phyloP scores from a whole-genome alignment of 2,329 filamentous ascomycete genomes.

The Neofusicoccum kwambonambiense region DNA sequence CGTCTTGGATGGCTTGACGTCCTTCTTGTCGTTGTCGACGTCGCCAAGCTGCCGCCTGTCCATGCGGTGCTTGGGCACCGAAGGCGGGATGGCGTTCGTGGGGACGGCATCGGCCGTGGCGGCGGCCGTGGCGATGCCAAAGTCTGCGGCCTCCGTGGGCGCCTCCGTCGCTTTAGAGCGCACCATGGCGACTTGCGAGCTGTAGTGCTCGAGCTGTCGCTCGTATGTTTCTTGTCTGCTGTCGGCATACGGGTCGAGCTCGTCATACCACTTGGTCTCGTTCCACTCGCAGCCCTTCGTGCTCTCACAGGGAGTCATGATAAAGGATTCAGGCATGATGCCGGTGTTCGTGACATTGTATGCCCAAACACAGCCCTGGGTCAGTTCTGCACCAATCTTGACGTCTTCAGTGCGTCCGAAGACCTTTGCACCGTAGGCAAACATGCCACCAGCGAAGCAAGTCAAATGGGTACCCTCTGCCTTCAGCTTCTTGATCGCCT shows the following conservation, averaged over 20 bases:
- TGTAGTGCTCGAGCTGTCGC: slow-evolving; percentile 36
- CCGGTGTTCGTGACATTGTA: slow-evolving; percentile 58
- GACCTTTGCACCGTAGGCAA: slow-evolving; percentile 64
- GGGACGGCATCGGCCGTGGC: slow-evolving; percentile 21
- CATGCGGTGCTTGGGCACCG: neutral
- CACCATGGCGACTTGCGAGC: slow-evolving; percentile 33
- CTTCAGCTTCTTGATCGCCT: slow-evolving; percentile 26
- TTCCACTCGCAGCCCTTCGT: slow-evolving; percentile 44
- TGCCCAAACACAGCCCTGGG: slow-evolving; percentile 63
- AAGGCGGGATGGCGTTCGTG: neutral
- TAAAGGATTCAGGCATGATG: slow-evolving; percentile 62
- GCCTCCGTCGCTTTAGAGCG: slow-evolving; percentile 29
- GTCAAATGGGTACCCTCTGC: slow-evolving; percentile 59
- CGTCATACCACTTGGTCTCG: slow-evolving; percentile 44
- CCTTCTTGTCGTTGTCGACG: slow-evolving; percentile 16
- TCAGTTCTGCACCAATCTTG: slow-evolving; percentile 56
- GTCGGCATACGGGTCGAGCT: slow-evolving; percentile 37
- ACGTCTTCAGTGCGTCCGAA: slow-evolving; percentile 57
- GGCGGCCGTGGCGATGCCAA: slow-evolving; percentile 12
- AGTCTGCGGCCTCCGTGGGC: slow-evolving; percentile 21
- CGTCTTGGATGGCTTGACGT: slow-evolving; percentile 4
- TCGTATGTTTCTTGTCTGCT: slow-evolving; percentile 27
- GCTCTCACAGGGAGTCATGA: slow-evolving; percentile 48
- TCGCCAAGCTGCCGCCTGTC: slow-evolving; percentile 22
- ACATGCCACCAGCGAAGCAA: slow-evolving; percentile 71